Evolutionary conservation across 257 asterid species (phyloP).

Genomic region (Nicotiana attenuata): DNA sequence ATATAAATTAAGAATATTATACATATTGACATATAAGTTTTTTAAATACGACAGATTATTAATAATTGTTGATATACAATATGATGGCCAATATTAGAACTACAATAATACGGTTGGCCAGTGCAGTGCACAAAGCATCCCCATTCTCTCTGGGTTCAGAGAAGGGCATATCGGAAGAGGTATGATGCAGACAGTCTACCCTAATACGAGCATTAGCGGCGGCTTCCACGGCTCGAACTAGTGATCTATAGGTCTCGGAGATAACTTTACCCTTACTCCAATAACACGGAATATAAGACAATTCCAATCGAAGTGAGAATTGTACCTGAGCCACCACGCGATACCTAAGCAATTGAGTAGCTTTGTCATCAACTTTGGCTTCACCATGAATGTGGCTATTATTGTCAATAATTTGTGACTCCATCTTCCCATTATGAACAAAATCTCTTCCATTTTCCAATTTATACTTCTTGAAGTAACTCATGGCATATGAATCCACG

Average conservation of each 20-base stretch:
- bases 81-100: too few species aligned
- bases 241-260: too few species aligned
- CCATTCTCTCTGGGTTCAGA: rapidly evolving
- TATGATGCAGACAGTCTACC: too few species aligned
- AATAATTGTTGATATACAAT: neutral
- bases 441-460: neutral
- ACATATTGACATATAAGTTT: neutral
- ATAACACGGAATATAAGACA: too few species aligned
- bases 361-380: neutral
- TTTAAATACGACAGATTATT: neutral
- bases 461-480: slow-evolving; percentile 18
- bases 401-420: slow-evolving; percentile 8
- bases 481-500: slow-evolving; percentile 37
- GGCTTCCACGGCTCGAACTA: too few species aligned
- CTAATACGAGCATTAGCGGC: too few species aligned
- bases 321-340: slow-evolving; percentile 23
- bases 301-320: neutral
- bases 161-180: rapidly evolving
- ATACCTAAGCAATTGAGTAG: slow-evolving; percentile 16
- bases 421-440: neutral
- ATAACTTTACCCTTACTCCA: too few species aligned
- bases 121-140: too few species aligned
- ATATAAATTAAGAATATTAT: neutral
- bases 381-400: neutral
- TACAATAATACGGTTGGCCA: too few species aligned